Percentiles rank a stretch among this genome's conserved stretches.
These are phyloP conservation scores for Dicorynia guianensis DNA, from an alignment of 306 rosid genomes.

Conservation along the genomic window DNA sequence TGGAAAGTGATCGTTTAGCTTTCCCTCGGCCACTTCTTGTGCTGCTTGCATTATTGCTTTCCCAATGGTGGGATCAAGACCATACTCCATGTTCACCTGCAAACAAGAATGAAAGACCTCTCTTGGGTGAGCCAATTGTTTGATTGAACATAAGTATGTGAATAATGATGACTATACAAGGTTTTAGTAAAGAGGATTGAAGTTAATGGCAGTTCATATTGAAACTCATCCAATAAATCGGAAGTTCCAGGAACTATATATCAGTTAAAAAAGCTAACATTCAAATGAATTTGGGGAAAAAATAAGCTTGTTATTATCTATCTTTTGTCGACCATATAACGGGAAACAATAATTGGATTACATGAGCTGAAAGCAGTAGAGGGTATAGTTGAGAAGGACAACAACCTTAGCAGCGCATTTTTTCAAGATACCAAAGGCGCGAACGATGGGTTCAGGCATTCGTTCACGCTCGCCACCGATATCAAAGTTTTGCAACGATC, in stretches of 20 bases:
- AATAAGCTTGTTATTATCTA: not conserved
- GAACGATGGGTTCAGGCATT: slow-evolving; percentile 96
- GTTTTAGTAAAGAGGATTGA: no score
- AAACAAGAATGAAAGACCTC: not conserved
- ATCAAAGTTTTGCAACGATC: slow-evolving; percentile 94
- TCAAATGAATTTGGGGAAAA: not conserved
- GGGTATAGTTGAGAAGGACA: not conserved
- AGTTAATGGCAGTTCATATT: no score
- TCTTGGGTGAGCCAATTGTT: not conserved
- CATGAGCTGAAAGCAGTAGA: not conserved
- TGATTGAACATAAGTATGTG: no score
- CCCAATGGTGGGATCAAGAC: slow-evolving; percentile 87
- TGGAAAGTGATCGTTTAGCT: slow-evolving; percentile 91
- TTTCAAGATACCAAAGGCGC: slow-evolving; percentile 90
- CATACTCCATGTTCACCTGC: slow-evolving; percentile 93
- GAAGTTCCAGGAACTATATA: no score
- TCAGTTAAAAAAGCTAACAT: no score
- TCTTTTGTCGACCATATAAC: not conserved
- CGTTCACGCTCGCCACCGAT: slow-evolving; percentile 97
- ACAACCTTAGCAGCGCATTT: slow-evolving; percentile 92
- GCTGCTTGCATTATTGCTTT: slow-evolving; percentile 95
- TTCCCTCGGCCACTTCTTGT: slow-evolving; percentile 97
- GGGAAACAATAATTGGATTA: no score
- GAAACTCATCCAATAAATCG: no score
- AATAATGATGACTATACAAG: no score